A percentile compares a stretch with the other conserved stretches of the same genome.
These are phyloP conservation scores for Leccinum broughii DNA, from an alignment of 768 basidiomycete species.

Conservation along the genomic window DNA sequence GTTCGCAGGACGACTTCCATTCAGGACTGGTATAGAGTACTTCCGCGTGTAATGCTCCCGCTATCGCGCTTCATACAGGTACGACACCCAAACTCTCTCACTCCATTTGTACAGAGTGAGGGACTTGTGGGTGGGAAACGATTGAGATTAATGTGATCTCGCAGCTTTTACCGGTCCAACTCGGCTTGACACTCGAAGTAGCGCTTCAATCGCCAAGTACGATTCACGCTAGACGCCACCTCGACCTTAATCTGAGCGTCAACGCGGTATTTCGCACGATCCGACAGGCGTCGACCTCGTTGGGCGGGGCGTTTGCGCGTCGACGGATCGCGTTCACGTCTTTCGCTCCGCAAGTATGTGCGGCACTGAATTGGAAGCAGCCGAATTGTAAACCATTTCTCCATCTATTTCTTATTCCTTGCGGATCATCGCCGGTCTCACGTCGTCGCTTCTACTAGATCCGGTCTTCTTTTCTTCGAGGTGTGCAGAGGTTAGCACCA, in stretches of 20 bases:
- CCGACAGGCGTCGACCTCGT: conserved; percentile 60
- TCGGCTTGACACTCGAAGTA: conserved; percentile 84
- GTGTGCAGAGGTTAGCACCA: conserved; percentile 64
- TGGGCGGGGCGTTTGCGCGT: conserved; percentile 53
- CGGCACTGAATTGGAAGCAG: conserved; percentile 97
- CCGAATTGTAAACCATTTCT: conserved; percentile 80
- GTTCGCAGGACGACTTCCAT: conserved; percentile 32
- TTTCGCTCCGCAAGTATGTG: conserved; percentile 87
- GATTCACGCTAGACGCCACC: conserved; percentile 46
- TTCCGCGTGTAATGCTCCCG: conserved; percentile 63
- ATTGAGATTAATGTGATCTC: conserved; percentile 13
- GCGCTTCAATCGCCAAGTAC: conserved; percentile 53
- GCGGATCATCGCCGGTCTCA: conserved; percentile 24
- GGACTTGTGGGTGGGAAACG: conserved; percentile 4
- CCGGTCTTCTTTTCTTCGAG: conserved; percentile 93
- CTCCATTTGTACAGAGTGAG: conserved; percentile 6
- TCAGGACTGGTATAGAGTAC: conserved; percentile 47
- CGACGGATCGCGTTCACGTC: conserved; percentile 90
- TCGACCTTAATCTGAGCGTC: conserved; percentile 79
- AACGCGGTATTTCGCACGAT: conserved; percentile 84
- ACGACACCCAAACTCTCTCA: conserved; percentile 21
- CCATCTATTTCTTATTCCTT: conserved; percentile 18
- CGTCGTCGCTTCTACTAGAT: conserved; percentile 49
- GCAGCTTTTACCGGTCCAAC: conserved; percentile 56
- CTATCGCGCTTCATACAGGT: conserved; percentile 78